phyloP scores from a whole-genome alignment of 2,329 filamentous ascomycete genomes.

The Ceratocystis harringtonii region DNA sequence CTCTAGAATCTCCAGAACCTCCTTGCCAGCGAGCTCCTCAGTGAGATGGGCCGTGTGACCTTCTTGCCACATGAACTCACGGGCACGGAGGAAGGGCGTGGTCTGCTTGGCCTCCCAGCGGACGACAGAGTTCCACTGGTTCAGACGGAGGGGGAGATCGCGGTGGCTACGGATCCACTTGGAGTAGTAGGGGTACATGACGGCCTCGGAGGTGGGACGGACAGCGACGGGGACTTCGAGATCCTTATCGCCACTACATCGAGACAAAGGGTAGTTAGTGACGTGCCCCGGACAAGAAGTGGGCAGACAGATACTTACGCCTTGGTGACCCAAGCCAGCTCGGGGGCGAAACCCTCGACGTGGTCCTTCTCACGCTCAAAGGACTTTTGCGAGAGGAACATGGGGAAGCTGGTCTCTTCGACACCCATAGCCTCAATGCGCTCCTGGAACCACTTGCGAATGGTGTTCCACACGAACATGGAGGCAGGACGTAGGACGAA shows the following conservation, averaged over 20 bases:
- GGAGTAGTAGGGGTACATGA: constrained; percentile 92
- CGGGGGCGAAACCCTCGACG: constrained; percentile 94
- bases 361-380: constrained; percentile 83
- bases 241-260: constrained; percentile 65
- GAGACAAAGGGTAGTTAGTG: neutral
- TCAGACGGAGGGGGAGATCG: constrained; percentile 82
- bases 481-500: constrained; percentile 70
- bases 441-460: constrained; percentile 51
- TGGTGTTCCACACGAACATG: constrained; percentile 53
- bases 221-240: constrained; percentile 66
- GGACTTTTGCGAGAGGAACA: constrained; percentile 88
- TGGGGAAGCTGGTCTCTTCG: constrained; percentile 89
- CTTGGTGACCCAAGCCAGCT: constrained; percentile 79
- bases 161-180: constrained; percentile 96
- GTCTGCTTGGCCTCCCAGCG: constrained; percentile 96
- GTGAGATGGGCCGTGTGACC: constrained; percentile 83
- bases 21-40: constrained; percentile 62
- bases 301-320: constrained; percentile 36
- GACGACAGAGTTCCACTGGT: constrained; percentile 91
- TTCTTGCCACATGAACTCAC: constrained; percentile 98
- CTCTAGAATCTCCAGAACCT: constrained; percentile 87
- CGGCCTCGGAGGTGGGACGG: constrained; percentile 54
- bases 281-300: neutral
- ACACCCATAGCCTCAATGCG: constrained; percentile 85
- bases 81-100: constrained; percentile 71